Percentiles rank a stretch among this genome's conserved stretches.
phyloP scores from a whole-genome alignment of 176 grass and related monocot species.

The Chloris gayana region DNA sequence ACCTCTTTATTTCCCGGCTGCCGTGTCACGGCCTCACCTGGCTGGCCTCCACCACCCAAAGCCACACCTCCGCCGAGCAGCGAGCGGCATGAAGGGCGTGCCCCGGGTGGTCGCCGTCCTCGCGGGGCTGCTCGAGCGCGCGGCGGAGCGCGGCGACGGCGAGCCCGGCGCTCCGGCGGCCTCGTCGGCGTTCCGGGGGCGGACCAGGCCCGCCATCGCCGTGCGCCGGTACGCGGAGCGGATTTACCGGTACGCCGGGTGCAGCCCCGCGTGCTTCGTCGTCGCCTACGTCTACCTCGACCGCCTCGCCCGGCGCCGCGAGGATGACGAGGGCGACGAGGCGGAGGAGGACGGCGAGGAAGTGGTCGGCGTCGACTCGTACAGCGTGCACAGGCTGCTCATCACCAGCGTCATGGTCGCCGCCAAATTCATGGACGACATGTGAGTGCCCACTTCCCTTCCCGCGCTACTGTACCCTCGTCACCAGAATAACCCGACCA shows the following conservation, averaged over 20 bases:
- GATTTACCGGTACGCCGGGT: slow-evolving; percentile 69
- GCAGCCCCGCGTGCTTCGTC: slow-evolving; percentile 74
- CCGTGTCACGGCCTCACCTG: no score
- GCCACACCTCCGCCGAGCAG: background rate
- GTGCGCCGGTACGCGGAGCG: slow-evolving; percentile 64
- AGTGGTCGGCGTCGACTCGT: slow-evolving; percentile 49
- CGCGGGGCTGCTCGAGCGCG: slow-evolving; percentile 63
- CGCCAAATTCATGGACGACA: slow-evolving; percentile 74
- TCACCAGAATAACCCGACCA: background rate
- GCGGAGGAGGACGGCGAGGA: background rate
- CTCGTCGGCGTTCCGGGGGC: slow-evolving; percentile 48
- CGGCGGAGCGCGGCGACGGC: slow-evolving; percentile 38
- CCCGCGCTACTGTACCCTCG: background rate
- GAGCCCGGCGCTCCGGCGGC: background rate
- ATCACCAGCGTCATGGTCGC: slow-evolving; percentile 71
- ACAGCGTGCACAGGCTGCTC: slow-evolving; percentile 71
- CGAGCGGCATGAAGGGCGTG: slow-evolving; percentile 1
- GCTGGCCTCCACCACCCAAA: background rate
- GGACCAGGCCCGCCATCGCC: slow-evolving; percentile 53
- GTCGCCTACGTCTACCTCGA: slow-evolving; percentile 78
- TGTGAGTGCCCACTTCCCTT: slow-evolving; percentile 34
- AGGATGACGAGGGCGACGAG: background rate
- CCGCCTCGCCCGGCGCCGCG: slow-evolving; percentile 42
- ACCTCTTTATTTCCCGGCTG: background rate
- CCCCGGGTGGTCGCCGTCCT: slow-evolving; percentile 57